Base-by-base conservation (phyloP, 768 basidiomycete genomes). In the Filobasidium floriforme region DNA sequence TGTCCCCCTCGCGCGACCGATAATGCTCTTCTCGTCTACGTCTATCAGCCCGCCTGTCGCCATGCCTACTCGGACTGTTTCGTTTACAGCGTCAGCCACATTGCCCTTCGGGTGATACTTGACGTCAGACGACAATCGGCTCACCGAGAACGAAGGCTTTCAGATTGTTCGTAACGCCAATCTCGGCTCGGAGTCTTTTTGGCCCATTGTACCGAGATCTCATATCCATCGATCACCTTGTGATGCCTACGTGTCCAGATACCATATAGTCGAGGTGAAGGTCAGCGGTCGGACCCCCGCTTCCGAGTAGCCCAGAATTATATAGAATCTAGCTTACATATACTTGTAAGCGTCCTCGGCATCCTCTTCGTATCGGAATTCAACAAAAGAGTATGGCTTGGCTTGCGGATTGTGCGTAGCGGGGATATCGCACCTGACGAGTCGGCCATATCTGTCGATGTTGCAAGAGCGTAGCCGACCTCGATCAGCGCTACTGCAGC, bases 351-450 rank as follows among this genome's bases (percentile, higher is more conserved):
- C 88, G 70, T 89, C 88, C 73, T 89, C 89, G 22, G 89, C 89
- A 73, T 89, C 88, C 49, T 87, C 85, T 59, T 83, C 82, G 73
- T 84, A 85, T 75, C 87, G 86, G 74, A 89, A 90, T 77, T 90
- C 89, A 75, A 90, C 85, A 78, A 90, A 90, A 65, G 89, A 89
- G 79, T 89, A 90, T 81, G 89, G 89, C 82, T 66, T 59, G 24
- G 26, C 11, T 11, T 32, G 19, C 84, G 19, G 87, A 85, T 59
- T 64, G 51, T 60, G 59, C 1, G 89, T 88, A 1, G 90, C 90
- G 19, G 90, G 90, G 18, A 92, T 89, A 75, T 92, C 90, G 80
- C 90, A 92, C 67, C 90, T 88, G 68, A 91, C 84, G 32, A 92
- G 83, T 63, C 87, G 87, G 19, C 90, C 90, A 71, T 82, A 92